Evolutionary conservation across 768 basidiomycete species (phyloP), one percentile per base, ranked within the genome.

Genomic region (Cubamyces sp.): DNA sequence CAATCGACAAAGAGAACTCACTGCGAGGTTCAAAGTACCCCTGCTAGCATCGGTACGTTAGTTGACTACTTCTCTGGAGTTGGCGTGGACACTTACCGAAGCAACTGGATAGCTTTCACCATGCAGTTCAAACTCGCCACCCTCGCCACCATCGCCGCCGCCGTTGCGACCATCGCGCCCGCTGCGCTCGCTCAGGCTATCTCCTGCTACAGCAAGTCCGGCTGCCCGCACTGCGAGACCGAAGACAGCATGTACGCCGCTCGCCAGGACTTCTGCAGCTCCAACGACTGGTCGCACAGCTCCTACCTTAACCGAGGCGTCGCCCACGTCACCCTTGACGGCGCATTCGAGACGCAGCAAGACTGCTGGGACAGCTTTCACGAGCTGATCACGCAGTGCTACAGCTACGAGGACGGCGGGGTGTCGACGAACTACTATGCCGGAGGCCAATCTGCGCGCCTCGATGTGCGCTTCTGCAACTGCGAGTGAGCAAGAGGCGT

Each of bases 401-500:
- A 39, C 37, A 39, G 51, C 18, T 7, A 52, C n/a, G 21, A 40
- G 37, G 51, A 52, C 18, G 51, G 51, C 51, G 51, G 51, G 8
- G 15, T 5, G 8, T 40, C 37, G 19, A 12, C 18, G 8, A 39
- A 19, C 37, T 15, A 19, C 19, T 52, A 11, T 37, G 23, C 37
- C 19, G 51, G 37, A 1, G 39, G 26, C 16, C 7, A 52, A 9
- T 3, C 16, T 14, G 51, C 51, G 5, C 18, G 5, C 34, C 51
- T 52, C n/a, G 16, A 52, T 19, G 51, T 52, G 37, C 37, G n/a
- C 3, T 52, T 52, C 37, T 52, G 51, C 19, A 21, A n/a, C 51
- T 52, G 51, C 37, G 51, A 52, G 19, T 52, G 30, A 34, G 19
- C 16, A 30, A 47, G 34, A 34, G 34, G 9, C 34, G 34, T 8